Conservation (phyloP, 257 asterid genomes). For the Nicotiana sylvestris region DNA sequence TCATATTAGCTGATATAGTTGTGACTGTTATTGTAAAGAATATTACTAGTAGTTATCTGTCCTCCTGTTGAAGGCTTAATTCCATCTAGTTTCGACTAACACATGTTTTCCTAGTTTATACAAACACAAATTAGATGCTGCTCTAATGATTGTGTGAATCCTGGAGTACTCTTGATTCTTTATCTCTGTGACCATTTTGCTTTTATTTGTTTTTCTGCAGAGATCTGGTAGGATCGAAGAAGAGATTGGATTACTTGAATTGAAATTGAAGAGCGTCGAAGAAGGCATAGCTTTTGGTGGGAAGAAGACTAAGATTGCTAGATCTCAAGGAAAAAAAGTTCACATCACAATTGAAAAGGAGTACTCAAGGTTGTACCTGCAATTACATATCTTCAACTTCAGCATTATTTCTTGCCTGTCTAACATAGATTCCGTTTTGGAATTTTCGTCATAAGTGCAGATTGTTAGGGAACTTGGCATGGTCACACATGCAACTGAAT, state of each 20-base stretch:
- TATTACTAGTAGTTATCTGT: background rate
- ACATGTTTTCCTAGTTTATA: background rate
- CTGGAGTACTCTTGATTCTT: background rate
- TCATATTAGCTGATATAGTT: background rate
- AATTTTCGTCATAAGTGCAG: slow-evolving; percentile 28
- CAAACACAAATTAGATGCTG: background rate
- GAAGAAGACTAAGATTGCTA: slow-evolving; percentile 66
- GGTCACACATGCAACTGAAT: slow-evolving; percentile 76
- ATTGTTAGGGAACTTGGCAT: slow-evolving; percentile 87
- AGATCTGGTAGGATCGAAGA: slow-evolving; percentile 76
- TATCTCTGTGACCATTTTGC: background rate
- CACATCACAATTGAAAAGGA: slow-evolving; percentile 75
- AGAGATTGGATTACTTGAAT: slow-evolving; percentile 59
- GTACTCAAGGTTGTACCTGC: slow-evolving; percentile 57
- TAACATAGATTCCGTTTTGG: background rate
- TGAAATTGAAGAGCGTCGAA: slow-evolving; percentile 65
- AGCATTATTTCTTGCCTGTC: background rate
- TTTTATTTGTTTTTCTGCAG: slow-evolving; percentile 33
- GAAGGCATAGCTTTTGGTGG: slow-evolving; percentile 67
- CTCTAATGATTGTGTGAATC: background rate
- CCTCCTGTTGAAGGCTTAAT: background rate
- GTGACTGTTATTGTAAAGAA: background rate
- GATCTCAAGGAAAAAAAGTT: slow-evolving; percentile 83
- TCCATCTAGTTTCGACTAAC: background rate
- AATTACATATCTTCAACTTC: background rate